These are phyloP conservation scores for Thelonectria blattea DNA, from an alignment of 2,329 filamentous ascomycete genomes.

Conservation along the genomic window DNA sequence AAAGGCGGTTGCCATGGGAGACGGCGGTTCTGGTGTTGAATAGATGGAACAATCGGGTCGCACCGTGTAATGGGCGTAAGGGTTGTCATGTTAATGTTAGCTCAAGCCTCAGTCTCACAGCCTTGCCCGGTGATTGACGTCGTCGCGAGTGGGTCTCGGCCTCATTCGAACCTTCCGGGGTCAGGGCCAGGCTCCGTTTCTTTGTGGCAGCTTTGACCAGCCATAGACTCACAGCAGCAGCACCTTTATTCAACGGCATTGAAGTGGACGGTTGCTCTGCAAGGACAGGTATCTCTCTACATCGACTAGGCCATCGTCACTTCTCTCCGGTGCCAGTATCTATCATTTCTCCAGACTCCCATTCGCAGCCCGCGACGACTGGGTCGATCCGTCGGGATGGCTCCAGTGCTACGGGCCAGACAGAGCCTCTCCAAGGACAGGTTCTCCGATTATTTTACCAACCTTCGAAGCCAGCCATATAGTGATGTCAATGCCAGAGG, in stretches of 20 bases:
- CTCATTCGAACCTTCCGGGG: constrained; percentile 17
- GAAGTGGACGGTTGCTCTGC: not conserved
- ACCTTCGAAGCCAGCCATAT: constrained; percentile 75
- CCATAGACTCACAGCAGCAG: constrained; percentile 7
- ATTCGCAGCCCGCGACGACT: not conserved
- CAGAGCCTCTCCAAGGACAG: constrained; percentile 71
- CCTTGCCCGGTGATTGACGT: not conserved
- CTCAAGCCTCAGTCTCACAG: no score
- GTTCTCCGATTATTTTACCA: constrained; percentile 70
- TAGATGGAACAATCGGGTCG: not conserved
- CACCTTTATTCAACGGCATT: constrained; percentile 13
- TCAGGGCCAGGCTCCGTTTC: not conserved
- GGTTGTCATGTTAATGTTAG: no score
- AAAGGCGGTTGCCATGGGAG: constrained; percentile 30
- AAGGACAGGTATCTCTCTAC: not conserved
- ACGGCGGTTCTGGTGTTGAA: constrained; percentile 3
- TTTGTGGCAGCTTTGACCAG: constrained; percentile 19
- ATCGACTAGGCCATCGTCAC: not conserved
- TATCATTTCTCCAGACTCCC: not conserved
- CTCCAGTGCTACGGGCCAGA: constrained; percentile 51
- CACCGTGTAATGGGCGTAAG: no score
- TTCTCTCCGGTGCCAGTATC: not conserved
- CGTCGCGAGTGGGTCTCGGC: constrained; percentile 16
- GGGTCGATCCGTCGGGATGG: constrained; percentile 41
- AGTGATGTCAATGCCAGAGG: constrained; percentile 64